Percentiles rank a stretch among this genome's conserved stretches.
Conservation (phyloP, 495 filamentous ascomycete genomes). For the Darksidea phi region DNA sequence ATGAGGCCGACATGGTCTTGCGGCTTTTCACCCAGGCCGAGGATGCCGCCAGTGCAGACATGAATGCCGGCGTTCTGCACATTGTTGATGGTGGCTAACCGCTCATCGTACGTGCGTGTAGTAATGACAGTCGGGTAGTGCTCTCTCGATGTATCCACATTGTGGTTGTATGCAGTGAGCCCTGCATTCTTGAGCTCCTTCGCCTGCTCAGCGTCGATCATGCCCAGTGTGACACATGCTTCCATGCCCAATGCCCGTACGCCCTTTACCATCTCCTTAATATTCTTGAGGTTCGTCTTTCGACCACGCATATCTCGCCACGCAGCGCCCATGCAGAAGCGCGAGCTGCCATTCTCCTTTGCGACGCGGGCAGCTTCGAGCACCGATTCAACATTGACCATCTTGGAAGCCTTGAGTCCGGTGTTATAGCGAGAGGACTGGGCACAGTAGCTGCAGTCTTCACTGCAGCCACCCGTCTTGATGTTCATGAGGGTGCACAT, state of each 20-base stretch:
- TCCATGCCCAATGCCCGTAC: constrained; percentile 80
- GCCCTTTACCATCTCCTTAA: constrained; percentile 77
- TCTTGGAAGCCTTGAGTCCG: constrained; percentile 72
- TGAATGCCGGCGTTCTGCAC: constrained; percentile 80
- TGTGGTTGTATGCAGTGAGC: constrained; percentile 86
- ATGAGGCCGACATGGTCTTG: constrained; percentile 75
- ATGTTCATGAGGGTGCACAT: constrained; percentile 93
- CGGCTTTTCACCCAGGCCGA: constrained; percentile 73
- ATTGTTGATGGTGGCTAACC: constrained; percentile 67
- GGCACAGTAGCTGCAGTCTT: constrained; percentile 87
- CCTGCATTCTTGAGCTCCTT: constrained; percentile 77
- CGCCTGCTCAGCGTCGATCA: constrained; percentile 77
- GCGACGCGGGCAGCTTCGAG: constrained; percentile 72
- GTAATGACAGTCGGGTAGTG: constrained; percentile 80
- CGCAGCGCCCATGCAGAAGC: constrained; percentile 90
- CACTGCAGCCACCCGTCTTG: constrained; percentile 86
- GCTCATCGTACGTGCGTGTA: constrained; percentile 79
- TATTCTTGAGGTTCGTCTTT: constrained; percentile 71
- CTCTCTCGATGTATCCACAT: constrained; percentile 82
- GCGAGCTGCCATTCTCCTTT: constrained; percentile 73
- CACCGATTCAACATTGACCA: constrained; percentile 73
- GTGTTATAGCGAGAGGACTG: constrained; percentile 79
- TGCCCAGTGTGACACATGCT: constrained; percentile 81
- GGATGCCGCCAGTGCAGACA: constrained; percentile 80
- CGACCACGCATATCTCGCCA: constrained; percentile 90